A percentile compares a stretch with the other conserved stretches of the same genome.
Conservation (phyloP, 805 yeast genomes). For the Lipomyces mesembrius region DNA sequence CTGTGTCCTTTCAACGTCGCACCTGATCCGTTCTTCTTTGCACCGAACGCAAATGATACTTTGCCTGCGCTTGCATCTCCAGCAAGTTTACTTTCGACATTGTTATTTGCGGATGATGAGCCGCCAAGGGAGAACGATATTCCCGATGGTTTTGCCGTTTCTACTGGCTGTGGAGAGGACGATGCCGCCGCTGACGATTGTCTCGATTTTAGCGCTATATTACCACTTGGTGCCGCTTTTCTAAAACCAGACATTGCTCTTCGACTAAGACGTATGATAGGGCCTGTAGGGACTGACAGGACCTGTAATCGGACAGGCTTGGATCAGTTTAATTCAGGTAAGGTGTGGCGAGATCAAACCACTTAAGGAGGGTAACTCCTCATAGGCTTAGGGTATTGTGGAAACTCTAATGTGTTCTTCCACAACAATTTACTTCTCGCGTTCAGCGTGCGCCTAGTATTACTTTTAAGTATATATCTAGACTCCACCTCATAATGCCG, state of each 20-base stretch:
- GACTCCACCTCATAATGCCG: neutral
- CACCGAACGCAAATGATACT: slow-evolving; percentile 15
- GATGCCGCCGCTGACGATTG: slow-evolving; percentile 2
- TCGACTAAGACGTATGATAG: neutral
- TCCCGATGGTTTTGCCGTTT: slow-evolving; percentile 1
- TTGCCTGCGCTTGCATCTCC: slow-evolving; percentile 12
- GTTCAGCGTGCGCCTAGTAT: neutral
- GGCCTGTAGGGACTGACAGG: neutral
- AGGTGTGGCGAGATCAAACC: neutral
- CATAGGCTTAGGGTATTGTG: slow-evolving; percentile 6
- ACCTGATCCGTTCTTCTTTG: neutral
- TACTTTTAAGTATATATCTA: neutral
- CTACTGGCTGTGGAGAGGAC: neutral
- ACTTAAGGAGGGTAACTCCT: neutral
- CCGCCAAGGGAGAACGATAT: slow-evolving; percentile 32
- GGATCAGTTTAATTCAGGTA: neutral
- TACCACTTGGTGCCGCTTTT: neutral
- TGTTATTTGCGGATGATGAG: neutral
- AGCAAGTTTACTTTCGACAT: slow-evolving; percentile 2
- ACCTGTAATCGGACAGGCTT: neutral
- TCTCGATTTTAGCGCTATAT: neutral
- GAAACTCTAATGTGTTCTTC: neutral
- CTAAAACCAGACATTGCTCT: neutral
- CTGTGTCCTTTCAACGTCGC: slow-evolving; percentile 18
- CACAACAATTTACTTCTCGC: neutral